Percentiles rank a stretch among this genome's conserved stretches.
phyloP scores from a whole-genome alignment of 2,329 filamentous ascomycete genomes.

The Diaporthe helianthi region DNA sequence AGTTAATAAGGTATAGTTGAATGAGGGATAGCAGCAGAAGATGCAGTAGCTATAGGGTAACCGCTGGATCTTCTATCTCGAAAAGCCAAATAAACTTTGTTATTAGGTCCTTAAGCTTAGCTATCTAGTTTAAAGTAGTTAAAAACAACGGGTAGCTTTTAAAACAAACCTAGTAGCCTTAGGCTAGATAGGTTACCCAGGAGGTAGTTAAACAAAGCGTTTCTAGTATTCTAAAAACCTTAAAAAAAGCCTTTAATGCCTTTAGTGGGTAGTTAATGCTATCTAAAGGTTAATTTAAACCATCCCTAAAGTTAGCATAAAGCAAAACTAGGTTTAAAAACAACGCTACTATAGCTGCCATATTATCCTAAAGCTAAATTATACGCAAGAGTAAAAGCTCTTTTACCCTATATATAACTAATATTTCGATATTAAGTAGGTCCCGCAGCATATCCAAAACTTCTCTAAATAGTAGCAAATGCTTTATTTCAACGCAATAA shows the following conservation, averaged over 20 bases:
- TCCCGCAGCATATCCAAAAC: background rate
- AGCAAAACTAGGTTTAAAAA: background rate
- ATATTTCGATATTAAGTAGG: too few relatives aligned
- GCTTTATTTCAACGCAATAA: background rate
- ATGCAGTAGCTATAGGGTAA: background rate
- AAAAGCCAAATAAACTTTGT: conserved; percentile 7
- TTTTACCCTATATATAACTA: background rate
- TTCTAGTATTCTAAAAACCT: background rate
- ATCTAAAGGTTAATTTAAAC: background rate
- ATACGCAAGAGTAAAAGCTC: background rate
- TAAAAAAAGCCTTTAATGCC: background rate
- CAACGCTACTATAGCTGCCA: background rate
- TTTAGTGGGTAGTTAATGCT: too few relatives aligned
- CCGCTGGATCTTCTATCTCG: background rate
- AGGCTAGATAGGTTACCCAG: background rate
- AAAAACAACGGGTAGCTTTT: background rate
- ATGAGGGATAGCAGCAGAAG: background rate
- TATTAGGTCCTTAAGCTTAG: background rate
- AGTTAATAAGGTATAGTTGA: background rate
- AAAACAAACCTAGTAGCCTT: background rate
- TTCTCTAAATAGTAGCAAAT: background rate
- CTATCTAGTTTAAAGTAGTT: background rate
- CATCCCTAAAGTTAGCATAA: background rate
- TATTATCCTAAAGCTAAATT: background rate
- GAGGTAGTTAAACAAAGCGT: background rate